These are phyloP conservation scores for Houttuynia cordata DNA, from an alignment of 164 flowering plant species.

Conservation along the genomic window DNA sequence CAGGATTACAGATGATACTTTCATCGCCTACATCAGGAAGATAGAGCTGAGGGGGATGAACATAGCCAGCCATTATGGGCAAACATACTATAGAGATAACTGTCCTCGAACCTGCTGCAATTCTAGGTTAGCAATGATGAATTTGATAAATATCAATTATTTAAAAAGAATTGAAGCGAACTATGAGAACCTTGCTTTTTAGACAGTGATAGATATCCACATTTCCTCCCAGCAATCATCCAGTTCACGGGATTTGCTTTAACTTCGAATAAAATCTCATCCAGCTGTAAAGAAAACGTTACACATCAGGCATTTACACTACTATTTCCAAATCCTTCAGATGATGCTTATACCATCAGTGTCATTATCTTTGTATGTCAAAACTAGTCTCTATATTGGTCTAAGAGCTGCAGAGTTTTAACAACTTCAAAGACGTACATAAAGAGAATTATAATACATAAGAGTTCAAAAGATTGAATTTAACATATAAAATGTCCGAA, in stretches of 20 bases:
- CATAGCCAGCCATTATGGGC: constrained; percentile 85
- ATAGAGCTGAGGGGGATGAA: constrained; percentile 80
- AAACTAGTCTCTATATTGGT: no score
- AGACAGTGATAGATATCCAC: constrained; percentile 73
- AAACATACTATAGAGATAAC: constrained; percentile 66
- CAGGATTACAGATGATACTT: constrained; percentile 81
- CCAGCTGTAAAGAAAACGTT: constrained; percentile 27
- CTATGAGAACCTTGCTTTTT: constrained; percentile 49
- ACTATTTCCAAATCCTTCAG: no score
- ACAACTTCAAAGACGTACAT: no score
- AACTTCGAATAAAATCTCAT: constrained; percentile 82
- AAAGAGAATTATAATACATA: no score
- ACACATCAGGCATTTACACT: no score
- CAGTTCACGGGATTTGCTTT: constrained; percentile 71
- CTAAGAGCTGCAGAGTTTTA: no score
- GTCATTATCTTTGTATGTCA: no score
- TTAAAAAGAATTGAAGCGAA: background rate
- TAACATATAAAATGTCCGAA: no score
- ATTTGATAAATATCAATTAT: background rate
- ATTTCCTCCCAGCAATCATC: constrained; percentile 99
- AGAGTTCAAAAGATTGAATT: no score
- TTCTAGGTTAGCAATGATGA: no score
- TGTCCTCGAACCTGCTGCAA: constrained; percentile 67
- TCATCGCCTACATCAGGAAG: constrained; percentile 59
- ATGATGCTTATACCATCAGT: no score